Conservation (phyloP, 305 asterid species). For the Coffea humblotiana region DNA sequence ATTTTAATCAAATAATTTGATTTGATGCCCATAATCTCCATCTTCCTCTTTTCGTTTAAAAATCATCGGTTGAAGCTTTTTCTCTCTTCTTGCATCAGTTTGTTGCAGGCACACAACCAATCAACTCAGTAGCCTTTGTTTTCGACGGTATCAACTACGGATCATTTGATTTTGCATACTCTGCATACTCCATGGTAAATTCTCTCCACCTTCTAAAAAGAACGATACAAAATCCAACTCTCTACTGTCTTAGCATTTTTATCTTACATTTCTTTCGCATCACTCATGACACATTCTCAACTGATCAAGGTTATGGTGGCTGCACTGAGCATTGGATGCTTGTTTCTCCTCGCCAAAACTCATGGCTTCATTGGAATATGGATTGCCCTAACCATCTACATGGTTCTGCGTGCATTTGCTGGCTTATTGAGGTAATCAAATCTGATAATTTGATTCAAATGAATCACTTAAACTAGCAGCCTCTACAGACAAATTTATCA, state of each 20-base stretch:
- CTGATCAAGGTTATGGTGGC: constrained; percentile 30
- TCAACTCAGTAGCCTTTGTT: constrained; percentile 87
- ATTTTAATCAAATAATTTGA: neutral
- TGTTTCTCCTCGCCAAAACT: constrained; percentile 28
- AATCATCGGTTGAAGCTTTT: neutral
- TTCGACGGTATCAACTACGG: constrained; percentile 94
- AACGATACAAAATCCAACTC: neutral
- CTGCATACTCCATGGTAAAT: constrained; percentile 92
- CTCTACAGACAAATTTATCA: neutral
- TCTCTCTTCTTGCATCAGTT: constrained; percentile 43
- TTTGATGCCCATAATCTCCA: neutral
- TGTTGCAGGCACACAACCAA: constrained; percentile 92
- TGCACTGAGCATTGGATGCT: constrained; percentile 27
- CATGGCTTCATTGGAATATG: constrained; percentile 40
- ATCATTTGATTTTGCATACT: constrained; percentile 86
- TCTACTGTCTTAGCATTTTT: neutral
- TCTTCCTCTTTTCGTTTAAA: neutral
- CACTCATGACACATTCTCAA: neutral
- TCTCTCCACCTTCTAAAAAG: neutral
- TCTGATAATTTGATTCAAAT: neutral
- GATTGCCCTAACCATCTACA: constrained; percentile 34
- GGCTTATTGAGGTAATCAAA: constrained; percentile 34
- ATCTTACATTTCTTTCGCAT: neutral
- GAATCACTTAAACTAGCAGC: neutral
- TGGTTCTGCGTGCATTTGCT: constrained; percentile 30